Base-by-base conservation (phyloP, 2,329 filamentous ascomycete genomes). In the Diaporthe batatas region DNA sequence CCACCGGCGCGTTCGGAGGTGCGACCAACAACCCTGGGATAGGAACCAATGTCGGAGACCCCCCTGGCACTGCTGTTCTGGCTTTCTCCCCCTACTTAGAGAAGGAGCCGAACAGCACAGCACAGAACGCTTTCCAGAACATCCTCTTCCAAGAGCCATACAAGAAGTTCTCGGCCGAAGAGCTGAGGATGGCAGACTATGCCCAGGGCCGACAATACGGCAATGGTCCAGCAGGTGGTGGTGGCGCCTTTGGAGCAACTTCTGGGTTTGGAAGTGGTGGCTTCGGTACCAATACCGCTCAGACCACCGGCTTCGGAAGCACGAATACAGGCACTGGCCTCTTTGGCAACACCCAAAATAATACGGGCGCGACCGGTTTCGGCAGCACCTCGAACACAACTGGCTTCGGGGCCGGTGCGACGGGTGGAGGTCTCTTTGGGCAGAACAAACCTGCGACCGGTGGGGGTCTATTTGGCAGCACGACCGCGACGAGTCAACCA, bases 101-200 rank as follows among this genome's bases (percentile, higher is more conserved):
- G 83, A 96, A 96, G 81, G 94, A 97, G 79, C 82, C 85, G 4
- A 90, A 88, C 54, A 88, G 84, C 76, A 82, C 81, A 23, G 81
- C 83, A 71, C 79, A 88, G 78, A 90, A 92, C 79, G 87, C 92
- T 5, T 97, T 93, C 81, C 94, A 96, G 82, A 96, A 91, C 77
- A 90, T 97, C 72, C 85, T 92, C 29, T 95, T 96, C 81, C 92
- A 93, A 83, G 91, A 92, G 32, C 89, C 92, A 1, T 97, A 96
- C 84, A 92, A 91, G 81, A 97, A 96, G 81, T 98, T 93, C 86
- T 98, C 96, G 12, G 90, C 94, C n/a, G 96, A 94, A 78, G 92
- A 96, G 81, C 84, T 96, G 70, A 89, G 94, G 79, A 83, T 97
- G 74, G 94, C 91, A 58, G 96, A 99, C 82, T 99, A 99, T 81